Conservation (phyloP, 1,284 basidiomycete genomes). For the Pterula multifida region DNA sequence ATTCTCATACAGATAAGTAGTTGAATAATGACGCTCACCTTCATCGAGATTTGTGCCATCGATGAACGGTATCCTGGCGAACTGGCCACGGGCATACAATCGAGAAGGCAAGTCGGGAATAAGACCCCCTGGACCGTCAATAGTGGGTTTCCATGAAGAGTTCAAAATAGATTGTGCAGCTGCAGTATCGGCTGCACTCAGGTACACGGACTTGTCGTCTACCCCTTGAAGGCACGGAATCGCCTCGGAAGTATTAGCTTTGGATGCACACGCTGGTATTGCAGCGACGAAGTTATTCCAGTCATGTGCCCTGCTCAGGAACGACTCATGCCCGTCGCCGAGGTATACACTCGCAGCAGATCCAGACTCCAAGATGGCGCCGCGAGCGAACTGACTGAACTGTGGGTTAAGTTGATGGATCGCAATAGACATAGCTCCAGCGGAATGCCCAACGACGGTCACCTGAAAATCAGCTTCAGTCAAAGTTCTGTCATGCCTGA, state of each 20-base stretch:
- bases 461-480: conserved; percentile 12
- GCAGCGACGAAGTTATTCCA: conserved; percentile 2
- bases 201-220: not conserved
- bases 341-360: not conserved
- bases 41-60: not conserved
- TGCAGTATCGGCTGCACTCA: not conserved
- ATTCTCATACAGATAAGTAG: not conserved
- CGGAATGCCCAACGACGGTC: conserved; percentile 23
- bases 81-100: conserved; percentile 1
- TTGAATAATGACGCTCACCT: not conserved
- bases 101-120: conserved; percentile 3
- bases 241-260: not conserved
- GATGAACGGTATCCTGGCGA: conserved; percentile 8
- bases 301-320: not conserved
- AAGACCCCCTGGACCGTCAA: not conserved
- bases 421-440: conserved; percentile 17
- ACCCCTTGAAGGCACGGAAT: not conserved
- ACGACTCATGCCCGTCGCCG: not conserved
- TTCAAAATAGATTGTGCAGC: not conserved
- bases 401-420: not conserved
- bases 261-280: not conserved
- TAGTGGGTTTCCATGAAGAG: not conserved
- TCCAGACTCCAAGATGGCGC: conserved; percentile 9
- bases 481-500: not conserved
- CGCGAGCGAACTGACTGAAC: not conserved